Evolutionary conservation across 306 rosid species (phyloP), one percentile per base, ranked within the genome.

Genomic region (Lagenaria siceraria): DNA sequence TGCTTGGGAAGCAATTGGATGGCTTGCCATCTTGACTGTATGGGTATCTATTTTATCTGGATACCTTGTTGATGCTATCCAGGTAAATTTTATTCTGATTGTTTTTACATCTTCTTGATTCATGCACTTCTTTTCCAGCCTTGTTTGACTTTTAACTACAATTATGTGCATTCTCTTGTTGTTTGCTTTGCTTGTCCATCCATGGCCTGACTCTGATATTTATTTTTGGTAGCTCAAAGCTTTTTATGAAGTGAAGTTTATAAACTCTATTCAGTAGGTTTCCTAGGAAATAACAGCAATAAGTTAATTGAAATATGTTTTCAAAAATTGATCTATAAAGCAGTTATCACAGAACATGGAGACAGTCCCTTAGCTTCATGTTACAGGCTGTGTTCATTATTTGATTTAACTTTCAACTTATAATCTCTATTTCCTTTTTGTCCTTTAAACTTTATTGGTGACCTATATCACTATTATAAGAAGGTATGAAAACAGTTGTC

Each of bases 1-100:
- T 77, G 77, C 80, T 27, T 88, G 91, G 96, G 98, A 93, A 90
- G 88, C 98, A 43, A 86, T 93, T 77, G 82, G 81, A 25, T 93
- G 98, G 98, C 98, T 93, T 77, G 86, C 92, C 77, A 59, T 91
- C 84, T 85, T 93, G 85, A 93, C 97, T 22, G 85, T 78, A 56
- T 88, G 96, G 97, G 85, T 93, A 42, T 93, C 98, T 18, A 14
- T 93, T 76, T 84, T 93, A 80, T 93, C 98, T 60, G 98, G 92
- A 80, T 93, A 91, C 83, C 92, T 93, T 43, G 98, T 93, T 14
- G 91, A 87, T 82, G 96, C 98, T 81, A 87, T 93, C 68, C 63
- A 87, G 98, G 98, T 93, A 87, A 58, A 8, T 43, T 25, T 13
- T 52, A 22, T 36, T 56, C 36, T 8, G 22, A 70, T 60, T 33